Percentiles rank a stretch among this genome's conserved stretches.
Evolutionary conservation across 768 basidiomycete genomes (phyloP).

Genomic region (Asterophora lycoperdoides): DNA sequence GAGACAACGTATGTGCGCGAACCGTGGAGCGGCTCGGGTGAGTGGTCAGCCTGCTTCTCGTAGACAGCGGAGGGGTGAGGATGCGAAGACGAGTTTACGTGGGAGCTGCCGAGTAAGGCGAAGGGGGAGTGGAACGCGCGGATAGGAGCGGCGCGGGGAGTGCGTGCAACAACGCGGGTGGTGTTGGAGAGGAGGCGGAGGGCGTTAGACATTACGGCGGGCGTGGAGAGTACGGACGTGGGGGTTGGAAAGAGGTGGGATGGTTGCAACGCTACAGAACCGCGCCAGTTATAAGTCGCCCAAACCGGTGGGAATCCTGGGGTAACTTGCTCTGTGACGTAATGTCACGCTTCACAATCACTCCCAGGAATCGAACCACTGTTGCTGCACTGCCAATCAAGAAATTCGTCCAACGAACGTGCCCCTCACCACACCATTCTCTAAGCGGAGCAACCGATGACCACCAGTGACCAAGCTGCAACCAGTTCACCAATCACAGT

Average conservation of each 20-base stretch:
- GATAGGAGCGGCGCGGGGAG: constrained; percentile 19
- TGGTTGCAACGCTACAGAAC: not conserved
- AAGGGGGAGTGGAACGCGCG: constrained; percentile 69
- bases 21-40: constrained; percentile 46
- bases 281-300: constrained; percentile 14
- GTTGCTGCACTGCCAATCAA: not conserved
- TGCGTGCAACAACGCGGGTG: constrained; percentile 19
- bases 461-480: no score
- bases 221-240: constrained; percentile 5
- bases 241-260: constrained; percentile 4
- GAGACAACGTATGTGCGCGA: constrained; percentile 70
- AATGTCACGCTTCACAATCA: constrained; percentile 8
- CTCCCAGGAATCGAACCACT: constrained; percentile 1
- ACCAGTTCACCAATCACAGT: no score
- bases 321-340: constrained; percentile 16
- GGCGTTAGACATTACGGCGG: constrained; percentile 27
- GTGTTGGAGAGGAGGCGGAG: constrained; percentile 24
- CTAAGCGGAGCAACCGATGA: no score
- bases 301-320: constrained; percentile 26
- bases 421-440: no score
- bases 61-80: constrained; percentile 39
- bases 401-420: no score
- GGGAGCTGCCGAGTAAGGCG: constrained; percentile 42
- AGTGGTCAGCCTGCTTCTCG: constrained; percentile 58
- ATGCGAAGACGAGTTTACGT: constrained; percentile 30